Conservation (phyloP, 345 rosid species). For the Cardamine chenopodiifolia region DNA sequence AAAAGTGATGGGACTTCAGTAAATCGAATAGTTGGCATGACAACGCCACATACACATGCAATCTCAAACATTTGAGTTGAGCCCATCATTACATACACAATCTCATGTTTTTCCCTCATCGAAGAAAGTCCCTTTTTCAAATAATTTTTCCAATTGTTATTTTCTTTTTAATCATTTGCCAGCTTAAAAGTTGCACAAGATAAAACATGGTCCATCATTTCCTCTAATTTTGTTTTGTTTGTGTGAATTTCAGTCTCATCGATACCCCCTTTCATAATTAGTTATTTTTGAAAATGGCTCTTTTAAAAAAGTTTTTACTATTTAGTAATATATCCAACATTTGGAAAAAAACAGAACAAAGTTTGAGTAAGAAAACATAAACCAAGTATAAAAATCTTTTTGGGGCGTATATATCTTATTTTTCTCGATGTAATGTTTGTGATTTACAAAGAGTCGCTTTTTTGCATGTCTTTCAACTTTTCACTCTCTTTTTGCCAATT, state of each 20-base stretch:
- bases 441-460: neutral
- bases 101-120: slow-evolving; percentile 35
- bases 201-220: slow-evolving; percentile 40
- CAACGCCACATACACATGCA: slow-evolving; percentile 43
- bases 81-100: slow-evolving; percentile 47
- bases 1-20: slow-evolving; percentile 30
- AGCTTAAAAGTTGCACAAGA: slow-evolving; percentile 44
- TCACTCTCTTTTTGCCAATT: slow-evolving; percentile 28
- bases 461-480: slow-evolving; percentile 19
- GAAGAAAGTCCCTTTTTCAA: slow-evolving; percentile 18
- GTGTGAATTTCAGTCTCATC: neutral
- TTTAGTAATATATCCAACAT: neutral
- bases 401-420: neutral
- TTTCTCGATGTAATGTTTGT: neutral
- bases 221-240: neutral
- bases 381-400: neutral
- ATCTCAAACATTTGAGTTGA: slow-evolving; percentile 39
- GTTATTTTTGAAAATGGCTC: neutral
- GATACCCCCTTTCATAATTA: neutral
- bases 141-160: neutral
- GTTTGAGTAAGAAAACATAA: neutral
- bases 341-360: neutral
- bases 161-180: slow-evolving; percentile 30
- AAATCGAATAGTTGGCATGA: slow-evolving; percentile 37
- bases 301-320: neutral